Percentiles rank a stretch among this genome's conserved stretches.
These are phyloP conservation scores for Pythium insidiosum DNA, from an alignment of 352 stramenopile genomes.

Conservation along the genomic window DNA sequence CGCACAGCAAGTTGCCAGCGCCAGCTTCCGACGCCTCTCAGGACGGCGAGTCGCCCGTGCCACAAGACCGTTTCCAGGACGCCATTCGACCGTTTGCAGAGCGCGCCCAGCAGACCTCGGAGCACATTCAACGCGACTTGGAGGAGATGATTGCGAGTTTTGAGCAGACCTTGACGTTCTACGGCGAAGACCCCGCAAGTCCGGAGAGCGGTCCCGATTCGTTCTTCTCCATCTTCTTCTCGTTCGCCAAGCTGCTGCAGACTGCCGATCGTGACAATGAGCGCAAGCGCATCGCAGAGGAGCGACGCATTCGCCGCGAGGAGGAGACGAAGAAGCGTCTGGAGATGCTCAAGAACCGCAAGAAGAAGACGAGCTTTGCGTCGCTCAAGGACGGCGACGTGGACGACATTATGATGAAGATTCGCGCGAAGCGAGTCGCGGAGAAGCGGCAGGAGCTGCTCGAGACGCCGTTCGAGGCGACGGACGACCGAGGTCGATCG, in stretches of 20 bases:
- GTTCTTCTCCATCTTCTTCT: conserved; percentile 85
- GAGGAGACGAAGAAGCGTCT: conserved; percentile 77
- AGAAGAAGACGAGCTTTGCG: conserved; percentile 59
- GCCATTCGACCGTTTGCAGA: conserved; percentile 70
- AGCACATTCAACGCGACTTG: conserved; percentile 43
- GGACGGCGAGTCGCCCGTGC: conserved; percentile 12
- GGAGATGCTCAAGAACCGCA: conserved; percentile 74
- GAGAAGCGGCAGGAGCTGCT: conserved; percentile 65
- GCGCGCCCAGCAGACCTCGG: conserved; percentile 47
- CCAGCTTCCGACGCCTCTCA: conserved; percentile 14
- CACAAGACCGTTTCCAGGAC: conserved; percentile 69
- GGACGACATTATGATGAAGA: conserved; percentile 80
- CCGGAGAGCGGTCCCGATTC: conserved; percentile 58
- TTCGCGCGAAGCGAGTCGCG: conserved; percentile 67
- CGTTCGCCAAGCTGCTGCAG: conserved; percentile 76
- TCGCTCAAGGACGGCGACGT: conserved; percentile 73
- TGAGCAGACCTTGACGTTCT: conserved; percentile 57
- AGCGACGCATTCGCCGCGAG: conserved; percentile 62
- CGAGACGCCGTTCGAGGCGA: conserved; percentile 17
- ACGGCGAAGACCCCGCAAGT: conserved; percentile 67
- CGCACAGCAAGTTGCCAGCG: conserved; percentile 46
- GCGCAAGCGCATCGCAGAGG: conserved; percentile 74
- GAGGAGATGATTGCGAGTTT: conserved; percentile 60
- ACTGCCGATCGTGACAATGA: conserved; percentile 78
- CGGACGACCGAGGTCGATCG: conserved; percentile 8